Evolutionary conservation across 2,329 filamentous ascomycete species (phyloP).

Genomic region (Colletotrichum sp.): DNA sequence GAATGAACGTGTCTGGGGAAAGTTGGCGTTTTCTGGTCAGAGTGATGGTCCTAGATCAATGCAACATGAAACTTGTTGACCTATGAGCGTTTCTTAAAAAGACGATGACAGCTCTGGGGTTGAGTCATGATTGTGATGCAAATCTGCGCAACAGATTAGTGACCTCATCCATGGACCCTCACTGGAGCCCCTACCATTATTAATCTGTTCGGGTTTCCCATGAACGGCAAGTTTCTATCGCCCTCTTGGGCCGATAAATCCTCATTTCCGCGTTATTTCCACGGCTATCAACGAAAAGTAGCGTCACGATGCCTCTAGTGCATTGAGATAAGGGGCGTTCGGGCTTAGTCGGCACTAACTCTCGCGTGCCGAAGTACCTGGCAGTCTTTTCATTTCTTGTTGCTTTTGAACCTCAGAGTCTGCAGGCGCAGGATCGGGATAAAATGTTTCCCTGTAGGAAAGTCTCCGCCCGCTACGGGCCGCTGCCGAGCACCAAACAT

Average conservation of each 20-base stretch:
- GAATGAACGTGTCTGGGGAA: rapidly evolving
- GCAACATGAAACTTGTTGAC: not conserved
- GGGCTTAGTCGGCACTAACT: not conserved
- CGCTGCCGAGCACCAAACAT: not conserved
- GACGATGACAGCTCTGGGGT: not conserved
- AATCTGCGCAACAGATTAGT: not conserved
- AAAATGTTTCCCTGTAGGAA: not conserved
- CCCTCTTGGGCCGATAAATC: rapidly evolving
- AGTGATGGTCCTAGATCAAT: not conserved
- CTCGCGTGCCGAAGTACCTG: not conserved
- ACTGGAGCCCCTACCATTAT: not conserved
- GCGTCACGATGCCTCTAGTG: not conserved
- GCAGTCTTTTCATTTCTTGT: not conserved
- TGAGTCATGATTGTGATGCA: not conserved
- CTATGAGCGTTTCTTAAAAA: not conserved
- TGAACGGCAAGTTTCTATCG: not conserved
- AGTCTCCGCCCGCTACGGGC: not conserved
- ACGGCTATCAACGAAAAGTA: rapidly evolving
- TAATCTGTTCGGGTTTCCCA: not conserved
- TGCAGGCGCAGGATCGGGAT: not conserved
- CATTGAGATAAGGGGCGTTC: not conserved
- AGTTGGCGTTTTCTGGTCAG: not conserved
- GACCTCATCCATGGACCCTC: not conserved
- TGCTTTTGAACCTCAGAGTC: not conserved
- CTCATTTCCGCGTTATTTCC: not conserved